A percentile compares a stretch with the other conserved stretches of the same genome.
These are phyloP conservation scores for Trametes hirsuta DNA, from an alignment of 1,284 basidiomycete species.

Conservation along the genomic window DNA sequence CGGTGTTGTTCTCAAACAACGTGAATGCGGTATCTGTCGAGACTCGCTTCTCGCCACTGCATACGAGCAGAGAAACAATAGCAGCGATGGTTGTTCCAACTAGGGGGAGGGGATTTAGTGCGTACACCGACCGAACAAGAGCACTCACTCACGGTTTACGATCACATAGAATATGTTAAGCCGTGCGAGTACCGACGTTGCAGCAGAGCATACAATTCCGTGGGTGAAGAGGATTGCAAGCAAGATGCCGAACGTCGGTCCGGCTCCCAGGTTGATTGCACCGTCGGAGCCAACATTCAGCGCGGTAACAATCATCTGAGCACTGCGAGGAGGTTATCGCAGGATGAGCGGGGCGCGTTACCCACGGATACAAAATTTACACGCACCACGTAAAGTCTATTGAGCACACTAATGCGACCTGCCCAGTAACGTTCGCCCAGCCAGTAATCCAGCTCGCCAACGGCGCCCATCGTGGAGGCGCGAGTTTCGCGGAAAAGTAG, in stretches of 20 bases:
- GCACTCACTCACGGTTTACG: slow-evolving; percentile 51
- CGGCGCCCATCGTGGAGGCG: slow-evolving; percentile 60
- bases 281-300: slow-evolving; percentile 64
- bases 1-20: slow-evolving; percentile 72
- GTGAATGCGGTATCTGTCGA: slow-evolving; percentile 73
- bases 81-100: slow-evolving; percentile 53
- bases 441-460: slow-evolving; percentile 79
- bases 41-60: slow-evolving; percentile 58
- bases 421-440: slow-evolving; percentile 68
- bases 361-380: background rate
- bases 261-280: slow-evolving; percentile 51
- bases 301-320: slow-evolving; percentile 78
- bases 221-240: slow-evolving; percentile 64
- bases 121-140: background rate
- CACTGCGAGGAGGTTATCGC: slow-evolving; percentile 35
- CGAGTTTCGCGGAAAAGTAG: slow-evolving; percentile 75
- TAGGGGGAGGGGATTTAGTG: background rate
- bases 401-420: slow-evolving; percentile 67
- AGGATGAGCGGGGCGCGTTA: background rate
- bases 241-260: slow-evolving; percentile 69
- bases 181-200: slow-evolving; percentile 65
- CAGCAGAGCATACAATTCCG: slow-evolving; percentile 71
- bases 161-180: slow-evolving; percentile 71
- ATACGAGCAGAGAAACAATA: slow-evolving; percentile 60
- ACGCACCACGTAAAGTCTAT: slow-evolving; percentile 72